These are phyloP conservation scores for Cladorrhinum samala DNA, from an alignment of 495 filamentous ascomycete genomes.

Conservation along the genomic window DNA sequence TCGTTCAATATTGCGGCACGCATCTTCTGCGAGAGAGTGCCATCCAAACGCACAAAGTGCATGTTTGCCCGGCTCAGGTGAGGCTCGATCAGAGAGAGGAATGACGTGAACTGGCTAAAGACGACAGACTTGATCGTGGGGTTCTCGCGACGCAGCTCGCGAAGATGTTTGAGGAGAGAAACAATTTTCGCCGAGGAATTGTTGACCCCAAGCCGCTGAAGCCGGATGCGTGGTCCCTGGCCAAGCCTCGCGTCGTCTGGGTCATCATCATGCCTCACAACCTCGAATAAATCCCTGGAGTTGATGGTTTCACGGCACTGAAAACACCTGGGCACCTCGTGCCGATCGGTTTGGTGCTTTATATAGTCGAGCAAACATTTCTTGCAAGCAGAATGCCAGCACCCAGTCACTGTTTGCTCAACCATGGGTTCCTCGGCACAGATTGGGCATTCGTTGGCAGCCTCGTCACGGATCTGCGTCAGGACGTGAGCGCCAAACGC, in stretches of 20 bases:
- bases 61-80: slow-evolving; percentile 67
- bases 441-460: slow-evolving; percentile 84
- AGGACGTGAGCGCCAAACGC: slow-evolving; percentile 82
- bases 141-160: slow-evolving; percentile 51
- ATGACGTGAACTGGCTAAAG: slow-evolving; percentile 96
- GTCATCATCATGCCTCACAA: slow-evolving; percentile 54
- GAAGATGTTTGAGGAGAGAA: slow-evolving; percentile 67
- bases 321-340: slow-evolving; percentile 73
- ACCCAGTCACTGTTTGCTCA: slow-evolving; percentile 86
- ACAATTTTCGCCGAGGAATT: slow-evolving; percentile 84
- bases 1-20: slow-evolving; percentile 67
- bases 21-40: slow-evolving; percentile 78
- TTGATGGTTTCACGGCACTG: slow-evolving; percentile 82
- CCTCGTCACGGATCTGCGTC: slow-evolving; percentile 83
- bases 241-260: slow-evolving; percentile 34
- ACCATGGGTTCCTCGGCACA: slow-evolving; percentile 93
- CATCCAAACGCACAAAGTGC: slow-evolving; percentile 79
- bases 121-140: slow-evolving; percentile 81
- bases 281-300: slow-evolving; percentile 80
- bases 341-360: slow-evolving; percentile 70
- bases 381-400: slow-evolving; percentile 96
- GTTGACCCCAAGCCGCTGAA: slow-evolving; percentile 67
- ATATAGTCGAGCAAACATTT: slow-evolving; percentile 84
- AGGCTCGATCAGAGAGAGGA: slow-evolving; percentile 82
- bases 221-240: slow-evolving; percentile 57